These are phyloP conservation scores for Apocynum venetum DNA, from an alignment of 257 asterid genomes.

Conservation along the genomic window DNA sequence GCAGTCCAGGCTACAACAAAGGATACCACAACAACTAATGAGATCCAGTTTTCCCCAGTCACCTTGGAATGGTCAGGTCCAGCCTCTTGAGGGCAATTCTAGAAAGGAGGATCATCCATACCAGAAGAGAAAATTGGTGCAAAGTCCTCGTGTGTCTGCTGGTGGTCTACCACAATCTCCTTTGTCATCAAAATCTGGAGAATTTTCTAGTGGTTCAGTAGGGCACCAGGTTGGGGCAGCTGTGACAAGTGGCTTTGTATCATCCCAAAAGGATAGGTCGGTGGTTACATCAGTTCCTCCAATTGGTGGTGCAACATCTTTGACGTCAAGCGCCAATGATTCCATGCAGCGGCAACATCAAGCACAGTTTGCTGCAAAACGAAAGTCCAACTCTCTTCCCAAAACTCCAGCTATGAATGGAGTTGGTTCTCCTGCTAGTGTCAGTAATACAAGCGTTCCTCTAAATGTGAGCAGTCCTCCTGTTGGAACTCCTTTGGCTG, in stretches of 20 bases:
- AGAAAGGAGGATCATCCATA: conserved; percentile 65
- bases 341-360: conserved; percentile 75
- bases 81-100: conserved; percentile 60
- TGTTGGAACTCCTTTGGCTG: conserved; percentile 66
- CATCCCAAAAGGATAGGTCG: conserved; percentile 75
- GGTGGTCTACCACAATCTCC: conserved; percentile 98
- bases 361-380: conserved; percentile 68
- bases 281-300: conserved; percentile 62
- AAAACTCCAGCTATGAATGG: conserved; percentile 67
- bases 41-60: conserved; percentile 64
- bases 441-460: conserved; percentile 60
- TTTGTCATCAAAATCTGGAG: conserved; percentile 92
- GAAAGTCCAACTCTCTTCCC: conserved; percentile 79
- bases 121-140: conserved; percentile 78
- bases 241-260: conserved; percentile 59
- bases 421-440: conserved; percentile 95
- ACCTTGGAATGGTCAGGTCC: conserved; percentile 71
- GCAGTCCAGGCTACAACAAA: conserved; percentile 69
- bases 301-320: conserved; percentile 52
- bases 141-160: conserved; percentile 87
- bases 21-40: conserved; percentile 60
- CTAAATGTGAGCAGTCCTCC: conserved; percentile 75
- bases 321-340: conserved; percentile 68
- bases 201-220: conserved; percentile 86
- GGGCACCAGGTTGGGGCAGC: conserved; percentile 83